phyloP scores from a whole-genome alignment of 2,329 filamentous ascomycete species.

The Harringtonia aguacate region DNA sequence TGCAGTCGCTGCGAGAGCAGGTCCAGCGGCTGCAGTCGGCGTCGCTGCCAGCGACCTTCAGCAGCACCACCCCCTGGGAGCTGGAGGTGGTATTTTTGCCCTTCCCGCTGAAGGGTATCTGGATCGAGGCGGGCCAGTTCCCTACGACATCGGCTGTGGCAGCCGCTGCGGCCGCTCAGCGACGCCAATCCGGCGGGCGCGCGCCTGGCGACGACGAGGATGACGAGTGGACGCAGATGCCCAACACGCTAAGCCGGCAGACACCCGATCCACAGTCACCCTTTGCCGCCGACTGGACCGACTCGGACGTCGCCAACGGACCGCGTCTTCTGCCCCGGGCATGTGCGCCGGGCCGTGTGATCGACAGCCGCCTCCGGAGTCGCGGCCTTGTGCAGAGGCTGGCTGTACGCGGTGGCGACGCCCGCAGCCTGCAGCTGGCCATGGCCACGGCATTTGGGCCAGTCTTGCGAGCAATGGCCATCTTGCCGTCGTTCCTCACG shows the following conservation, averaged over 20 bases:
- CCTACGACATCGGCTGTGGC: slow-evolving; percentile 17
- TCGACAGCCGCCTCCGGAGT: slow-evolving; percentile 64
- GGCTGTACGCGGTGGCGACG: slow-evolving; percentile 50
- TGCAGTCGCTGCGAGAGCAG: slow-evolving; percentile 38
- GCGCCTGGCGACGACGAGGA: slow-evolving; percentile 8
- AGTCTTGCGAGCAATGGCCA: slow-evolving; percentile 35
- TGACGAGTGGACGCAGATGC: slow-evolving; percentile 47
- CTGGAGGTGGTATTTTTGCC: slow-evolving; percentile 68
- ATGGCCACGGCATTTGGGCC: slow-evolving; percentile 52
- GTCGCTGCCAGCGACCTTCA: slow-evolving; percentile 48
- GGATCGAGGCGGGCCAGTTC: slow-evolving; percentile 41
- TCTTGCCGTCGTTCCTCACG: slow-evolving; percentile 12
- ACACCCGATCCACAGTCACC: slow-evolving; percentile 37
- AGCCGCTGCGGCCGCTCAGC: slow-evolving; percentile 11
- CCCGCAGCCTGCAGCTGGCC: slow-evolving; percentile 55
- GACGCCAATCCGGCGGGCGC: slow-evolving; percentile 18
- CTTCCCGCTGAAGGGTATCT: slow-evolving; percentile 49
- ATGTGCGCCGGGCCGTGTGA: slow-evolving; percentile 48
- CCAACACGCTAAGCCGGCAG: slow-evolving; percentile 33
- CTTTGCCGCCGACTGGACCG: slow-evolving; percentile 34
- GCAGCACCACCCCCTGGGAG: slow-evolving; percentile 49
- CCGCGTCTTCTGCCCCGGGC: slow-evolving; percentile 61
- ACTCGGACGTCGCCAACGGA: slow-evolving; percentile 29
- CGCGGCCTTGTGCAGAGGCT: slow-evolving; percentile 60
- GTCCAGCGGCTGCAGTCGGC: slow-evolving; percentile 42